Evolutionary conservation across 1,139 yeast genomes (phyloP).

Genomic region (Yamadazyma friedrichii): DNA sequence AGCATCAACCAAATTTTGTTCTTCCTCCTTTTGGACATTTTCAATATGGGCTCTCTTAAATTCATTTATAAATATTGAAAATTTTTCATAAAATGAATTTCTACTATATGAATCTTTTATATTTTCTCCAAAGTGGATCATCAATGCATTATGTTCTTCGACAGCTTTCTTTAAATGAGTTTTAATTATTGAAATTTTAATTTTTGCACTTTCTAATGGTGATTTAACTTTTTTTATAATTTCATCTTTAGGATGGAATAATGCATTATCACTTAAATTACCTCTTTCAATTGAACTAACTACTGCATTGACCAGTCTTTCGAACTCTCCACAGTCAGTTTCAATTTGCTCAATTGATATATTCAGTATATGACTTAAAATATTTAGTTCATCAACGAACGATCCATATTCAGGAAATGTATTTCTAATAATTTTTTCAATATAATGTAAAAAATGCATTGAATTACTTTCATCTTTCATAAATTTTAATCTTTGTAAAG

Average conservation of each 20-base stretch:
- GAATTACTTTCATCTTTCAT: slow-evolving; percentile 82
- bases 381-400: slow-evolving; percentile 73
- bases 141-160: slow-evolving; percentile 54
- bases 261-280: slow-evolving; percentile 63
- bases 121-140: slow-evolving; percentile 86
- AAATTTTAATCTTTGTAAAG: slow-evolving; percentile 78
- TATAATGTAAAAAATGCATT: slow-evolving; percentile 80
- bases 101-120: slow-evolving; percentile 50
- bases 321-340: slow-evolving; percentile 66
- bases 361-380: slow-evolving; percentile 63
- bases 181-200: slow-evolving; percentile 55
- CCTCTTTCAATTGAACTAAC: slow-evolving; percentile 64
- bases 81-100: slow-evolving; percentile 37
- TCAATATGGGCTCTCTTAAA: slow-evolving; percentile 48
- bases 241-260: slow-evolving; percentile 77
- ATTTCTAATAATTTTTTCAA: slow-evolving; percentile 74
- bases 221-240: slow-evolving; percentile 47
- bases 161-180: slow-evolving; percentile 56
- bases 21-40: slow-evolving; percentile 48
- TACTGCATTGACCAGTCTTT: slow-evolving; percentile 52
- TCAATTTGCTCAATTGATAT: slow-evolving; percentile 75
- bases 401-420: slow-evolving; percentile 75
- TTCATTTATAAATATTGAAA: slow-evolving; percentile 37
- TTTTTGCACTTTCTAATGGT: slow-evolving; percentile 62
- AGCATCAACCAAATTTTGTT: slow-evolving; percentile 38